These are phyloP conservation scores for Plasmodium vinckei DNA, from an alignment of 169 alveolate species.

Conservation along the genomic window DNA sequence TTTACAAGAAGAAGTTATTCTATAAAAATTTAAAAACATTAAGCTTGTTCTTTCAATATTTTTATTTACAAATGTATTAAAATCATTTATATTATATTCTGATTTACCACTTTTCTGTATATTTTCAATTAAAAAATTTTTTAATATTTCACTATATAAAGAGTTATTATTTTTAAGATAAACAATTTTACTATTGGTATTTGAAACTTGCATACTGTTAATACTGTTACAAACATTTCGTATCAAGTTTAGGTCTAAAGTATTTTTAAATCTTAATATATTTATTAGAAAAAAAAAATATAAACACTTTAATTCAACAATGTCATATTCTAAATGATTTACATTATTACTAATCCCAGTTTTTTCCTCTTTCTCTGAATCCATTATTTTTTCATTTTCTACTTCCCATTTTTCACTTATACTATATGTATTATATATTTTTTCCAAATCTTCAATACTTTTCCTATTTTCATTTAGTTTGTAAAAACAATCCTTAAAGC, in stretches of 20 bases:
- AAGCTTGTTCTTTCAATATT: constrained; percentile 55
- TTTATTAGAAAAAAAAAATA: constrained; percentile 68
- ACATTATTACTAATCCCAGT: not conserved
- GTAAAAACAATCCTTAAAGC: constrained; percentile 55
- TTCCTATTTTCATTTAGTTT: constrained; percentile 42
- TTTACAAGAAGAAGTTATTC: constrained; percentile 35
- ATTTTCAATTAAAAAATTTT: constrained; percentile 29
- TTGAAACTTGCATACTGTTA: constrained; percentile 10
- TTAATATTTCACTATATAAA: constrained; percentile 40
- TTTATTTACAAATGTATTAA: constrained; percentile 14
- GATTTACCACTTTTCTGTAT: constrained; percentile 45
- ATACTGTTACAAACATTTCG: constrained; percentile 37
- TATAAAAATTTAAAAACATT: constrained; percentile 39
- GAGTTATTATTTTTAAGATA: not conserved
- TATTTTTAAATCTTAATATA: constrained; percentile 66
- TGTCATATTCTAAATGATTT: not conserved
- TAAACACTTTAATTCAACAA: constrained; percentile 50
- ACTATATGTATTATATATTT: not conserved
- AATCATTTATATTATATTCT: constrained; percentile 62
- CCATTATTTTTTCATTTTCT: not conserved
- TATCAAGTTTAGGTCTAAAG: constrained; percentile 41
- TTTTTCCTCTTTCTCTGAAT: constrained; percentile 6
- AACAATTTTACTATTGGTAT: not conserved
- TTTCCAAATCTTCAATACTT: constrained; percentile 26
- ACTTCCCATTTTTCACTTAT: not conserved